A percentile compares a stretch with the other conserved stretches of the same genome.
Evolutionary conservation across 495 filamentous ascomycete genomes (phyloP).

Genomic region (Neurospora tetraspora): DNA sequence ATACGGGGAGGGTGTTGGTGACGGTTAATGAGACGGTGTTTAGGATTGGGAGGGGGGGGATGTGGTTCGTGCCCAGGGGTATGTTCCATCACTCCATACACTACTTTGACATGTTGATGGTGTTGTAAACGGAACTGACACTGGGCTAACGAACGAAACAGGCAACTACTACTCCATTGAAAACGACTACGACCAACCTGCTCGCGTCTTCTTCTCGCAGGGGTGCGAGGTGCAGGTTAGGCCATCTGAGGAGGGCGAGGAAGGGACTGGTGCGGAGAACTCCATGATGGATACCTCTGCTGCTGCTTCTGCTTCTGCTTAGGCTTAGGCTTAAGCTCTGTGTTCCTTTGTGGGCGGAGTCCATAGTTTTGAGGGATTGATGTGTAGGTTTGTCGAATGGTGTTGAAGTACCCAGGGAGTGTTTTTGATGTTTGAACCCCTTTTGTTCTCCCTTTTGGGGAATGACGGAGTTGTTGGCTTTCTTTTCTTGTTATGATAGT

Average conservation of each 20-base stretch:
- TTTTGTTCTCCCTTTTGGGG: not conserved
- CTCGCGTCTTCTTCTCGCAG: slow-evolving; percentile 77
- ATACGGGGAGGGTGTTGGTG: slow-evolving; percentile 62
- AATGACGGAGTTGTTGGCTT: not conserved
- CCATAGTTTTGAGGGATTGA: too few species aligned
- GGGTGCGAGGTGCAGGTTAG: slow-evolving; percentile 47
- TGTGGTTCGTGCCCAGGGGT: slow-evolving; percentile 48
- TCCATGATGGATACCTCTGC: not conserved
- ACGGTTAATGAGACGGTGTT: slow-evolving; percentile 44
- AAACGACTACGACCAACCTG: slow-evolving; percentile 57
- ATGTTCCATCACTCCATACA: too few species aligned
- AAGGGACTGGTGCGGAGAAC: not conserved
- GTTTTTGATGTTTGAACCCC: not conserved
- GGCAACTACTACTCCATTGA: slow-evolving; percentile 79
- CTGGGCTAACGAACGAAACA: too few species aligned
- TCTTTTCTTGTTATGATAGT: not conserved
- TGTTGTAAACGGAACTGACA: too few species aligned
- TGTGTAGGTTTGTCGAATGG: too few species aligned
- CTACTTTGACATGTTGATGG: too few species aligned
- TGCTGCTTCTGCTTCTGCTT: not conserved
- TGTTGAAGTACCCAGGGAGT: not conserved
- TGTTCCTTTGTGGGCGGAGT: too few species aligned
- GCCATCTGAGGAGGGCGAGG: slow-evolving; percentile 1
- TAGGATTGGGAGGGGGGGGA: slow-evolving; percentile 49
- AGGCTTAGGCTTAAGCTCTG: too few species aligned